phyloP scores from a whole-genome alignment of 352 stramenopile species.

The Pseudoperonospora humuli region DNA sequence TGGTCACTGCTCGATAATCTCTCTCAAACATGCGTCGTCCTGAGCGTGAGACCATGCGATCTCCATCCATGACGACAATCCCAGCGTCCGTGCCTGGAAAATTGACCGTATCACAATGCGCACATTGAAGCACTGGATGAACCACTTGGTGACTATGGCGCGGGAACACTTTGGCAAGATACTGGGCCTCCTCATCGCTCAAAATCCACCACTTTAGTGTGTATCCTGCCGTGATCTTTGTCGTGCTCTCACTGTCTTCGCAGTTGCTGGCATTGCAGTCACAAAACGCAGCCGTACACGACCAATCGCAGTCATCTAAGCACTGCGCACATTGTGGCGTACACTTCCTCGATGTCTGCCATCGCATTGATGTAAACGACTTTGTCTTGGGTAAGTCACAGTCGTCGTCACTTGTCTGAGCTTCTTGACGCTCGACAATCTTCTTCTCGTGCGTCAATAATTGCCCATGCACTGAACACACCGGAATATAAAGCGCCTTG shows the following conservation, averaged over 20 bases:
- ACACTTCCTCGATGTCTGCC: conserved; percentile 9
- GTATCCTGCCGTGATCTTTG: conserved; percentile 5
- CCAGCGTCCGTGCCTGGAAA: conserved; percentile 70
- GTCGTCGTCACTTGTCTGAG: conserved; percentile 1
- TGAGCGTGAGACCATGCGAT: conserved; percentile 58
- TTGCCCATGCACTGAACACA: conserved; percentile 36
- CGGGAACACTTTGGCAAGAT: conserved; percentile 58
- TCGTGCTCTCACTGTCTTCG: conserved; percentile 3
- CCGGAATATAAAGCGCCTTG: conserved; percentile 39
- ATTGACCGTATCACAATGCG: conserved; percentile 69
- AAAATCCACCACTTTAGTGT: conserved; percentile 67
- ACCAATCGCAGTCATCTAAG: conserved; percentile 40
- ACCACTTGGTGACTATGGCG: conserved; percentile 28
- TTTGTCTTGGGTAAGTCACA: conserved; percentile 1
- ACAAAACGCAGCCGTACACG: conserved; percentile 21
- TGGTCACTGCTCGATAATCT: conserved; percentile 71
- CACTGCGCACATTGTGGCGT: conserved; percentile 51
- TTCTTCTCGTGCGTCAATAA: conserved; percentile 55
- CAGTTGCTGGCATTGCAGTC: conserved; percentile 17
- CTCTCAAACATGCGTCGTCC: conserved; percentile 72
- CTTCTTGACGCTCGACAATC: neutral
- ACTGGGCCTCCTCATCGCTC: conserved; percentile 58
- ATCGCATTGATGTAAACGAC: conserved; percentile 1
- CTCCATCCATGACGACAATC: conserved; percentile 59
- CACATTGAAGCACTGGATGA: conserved; percentile 64